Percentiles rank a stretch among this genome's conserved stretches.
Evolutionary conservation across 23 red algal species (phyloP).

Genomic region (Chondrus crispus): DNA sequence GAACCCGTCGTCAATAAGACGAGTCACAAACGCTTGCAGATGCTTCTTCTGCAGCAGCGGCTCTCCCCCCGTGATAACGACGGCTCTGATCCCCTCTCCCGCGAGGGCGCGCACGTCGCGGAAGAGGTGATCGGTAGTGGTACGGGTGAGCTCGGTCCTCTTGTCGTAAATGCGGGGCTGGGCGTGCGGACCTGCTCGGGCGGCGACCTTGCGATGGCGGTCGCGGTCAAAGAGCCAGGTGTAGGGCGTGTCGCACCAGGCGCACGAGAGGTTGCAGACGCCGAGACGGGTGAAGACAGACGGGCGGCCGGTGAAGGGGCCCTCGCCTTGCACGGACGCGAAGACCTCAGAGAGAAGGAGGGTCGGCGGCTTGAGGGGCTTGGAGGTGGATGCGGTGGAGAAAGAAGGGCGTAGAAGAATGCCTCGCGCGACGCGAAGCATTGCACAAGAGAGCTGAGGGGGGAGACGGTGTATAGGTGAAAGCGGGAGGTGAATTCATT

Average conservation of each 20-base stretch:
- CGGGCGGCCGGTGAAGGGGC: conserved; percentile 85
- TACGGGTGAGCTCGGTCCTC: conserved; percentile 40
- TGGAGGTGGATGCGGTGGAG: neutral
- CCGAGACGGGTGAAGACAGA: conserved; percentile 90
- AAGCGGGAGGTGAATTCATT: too few relatives aligned
- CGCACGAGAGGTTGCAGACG: conserved; percentile 91
- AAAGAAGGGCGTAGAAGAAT: too few relatives aligned
- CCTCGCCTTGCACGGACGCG: conserved; percentile 91
- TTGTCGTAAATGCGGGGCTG: conserved; percentile 8
- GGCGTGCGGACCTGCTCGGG: neutral
- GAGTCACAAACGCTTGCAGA: conserved; percentile 33
- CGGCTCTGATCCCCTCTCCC: neutral
- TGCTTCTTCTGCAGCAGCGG: conserved; percentile 83
- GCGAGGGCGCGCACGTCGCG: conserved; percentile 23
- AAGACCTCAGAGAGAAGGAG: conserved; percentile 94
- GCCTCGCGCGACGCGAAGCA: too few relatives aligned
- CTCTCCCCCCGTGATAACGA: conserved; percentile 91
- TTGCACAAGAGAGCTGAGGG: too few relatives aligned
- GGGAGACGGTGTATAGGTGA: too few relatives aligned
- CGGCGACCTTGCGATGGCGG: conserved; percentile 18
- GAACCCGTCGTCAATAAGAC: conserved; percentile 40
- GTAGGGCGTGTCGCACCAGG: conserved; percentile 98
- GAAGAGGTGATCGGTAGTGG: conserved; percentile 23
- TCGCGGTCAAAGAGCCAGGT: conserved; percentile 66
- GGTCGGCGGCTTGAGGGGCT: neutral